Conservation (phyloP, 148 eudicot genomes). For the Dianthus caryophyllus region DNA sequence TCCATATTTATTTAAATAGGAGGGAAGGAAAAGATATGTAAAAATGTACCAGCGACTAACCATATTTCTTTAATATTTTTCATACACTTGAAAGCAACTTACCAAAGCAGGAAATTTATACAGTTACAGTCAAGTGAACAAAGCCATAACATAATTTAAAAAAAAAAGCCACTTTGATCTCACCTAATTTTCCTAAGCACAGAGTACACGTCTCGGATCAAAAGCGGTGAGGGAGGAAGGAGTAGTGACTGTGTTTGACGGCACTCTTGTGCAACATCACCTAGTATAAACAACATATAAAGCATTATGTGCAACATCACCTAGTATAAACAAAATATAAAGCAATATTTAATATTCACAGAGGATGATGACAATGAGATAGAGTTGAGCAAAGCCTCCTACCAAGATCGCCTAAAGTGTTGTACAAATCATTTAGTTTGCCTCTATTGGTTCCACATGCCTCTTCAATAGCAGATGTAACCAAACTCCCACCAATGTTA, state of each 20-base stretch:
- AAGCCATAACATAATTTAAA: constrained; percentile 6
- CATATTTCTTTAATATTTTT: not conserved
- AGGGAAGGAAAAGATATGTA: not conserved
- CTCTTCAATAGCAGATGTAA: constrained; percentile 78
- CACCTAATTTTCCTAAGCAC: constrained; percentile 78
- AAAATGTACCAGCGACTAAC: not conserved
- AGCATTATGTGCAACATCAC: constrained; percentile 98
- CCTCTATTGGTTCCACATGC: constrained; percentile 82
- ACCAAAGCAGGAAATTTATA: not conserved
- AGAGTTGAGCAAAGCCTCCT: constrained; percentile 24
- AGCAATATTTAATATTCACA: constrained; percentile 18
- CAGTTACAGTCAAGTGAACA: not conserved
- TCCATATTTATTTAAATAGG: not conserved
- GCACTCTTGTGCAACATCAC: constrained; percentile 98
- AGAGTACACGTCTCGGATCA: constrained; percentile 76
- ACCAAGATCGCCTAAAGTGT: constrained; percentile 93
- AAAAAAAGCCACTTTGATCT: constrained; percentile 11
- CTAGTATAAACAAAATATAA: constrained; percentile 31
- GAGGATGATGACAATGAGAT: constrained; percentile 3
- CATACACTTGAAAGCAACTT: not conserved
- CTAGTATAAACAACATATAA: constrained; percentile 31
- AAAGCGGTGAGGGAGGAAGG: constrained; percentile 72
- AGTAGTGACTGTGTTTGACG: constrained; percentile 84
- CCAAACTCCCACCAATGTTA: constrained; percentile 84
- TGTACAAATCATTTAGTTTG: constrained; percentile 68